phyloP scores from a whole-genome alignment of 257 asterid genomes.

The Haberlea rhodopensis region DNA sequence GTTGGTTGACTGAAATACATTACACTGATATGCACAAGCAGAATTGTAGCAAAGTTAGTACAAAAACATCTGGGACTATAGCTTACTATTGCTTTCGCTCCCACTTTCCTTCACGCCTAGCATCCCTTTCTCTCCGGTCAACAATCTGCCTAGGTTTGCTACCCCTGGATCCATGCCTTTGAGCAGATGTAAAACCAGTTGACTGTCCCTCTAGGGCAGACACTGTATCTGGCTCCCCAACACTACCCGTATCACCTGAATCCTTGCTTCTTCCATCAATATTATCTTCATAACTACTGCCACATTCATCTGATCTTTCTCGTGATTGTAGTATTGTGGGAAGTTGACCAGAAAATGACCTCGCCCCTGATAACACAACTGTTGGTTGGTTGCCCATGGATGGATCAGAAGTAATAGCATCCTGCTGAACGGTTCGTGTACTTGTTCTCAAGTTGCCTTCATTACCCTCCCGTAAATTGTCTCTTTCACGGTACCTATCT shows the following conservation, averaged over 20 bases:
- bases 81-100: conserved; percentile 77
- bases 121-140: conserved; percentile 86
- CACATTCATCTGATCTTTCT: conserved; percentile 75
- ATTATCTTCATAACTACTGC: conserved; percentile 79
- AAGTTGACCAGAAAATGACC: conserved; percentile 65
- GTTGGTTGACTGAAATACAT: neutral
- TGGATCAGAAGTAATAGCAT: conserved; percentile 33
- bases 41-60: neutral
- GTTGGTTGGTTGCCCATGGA: conserved; percentile 36
- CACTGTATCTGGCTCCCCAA: conserved; percentile 72
- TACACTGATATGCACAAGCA: neutral
- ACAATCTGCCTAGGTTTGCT: conserved; percentile 74
- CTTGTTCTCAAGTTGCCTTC: conserved; percentile 63
- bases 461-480: conserved; percentile 54
- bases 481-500: conserved; percentile 87
- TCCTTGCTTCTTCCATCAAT: conserved; percentile 70
- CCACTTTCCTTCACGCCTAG: conserved; percentile 94
- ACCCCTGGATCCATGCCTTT: conserved; percentile 72
- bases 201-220: conserved; percentile 73
- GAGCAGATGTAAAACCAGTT: conserved; percentile 42
- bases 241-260: conserved; percentile 82
- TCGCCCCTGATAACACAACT: conserved; percentile 48
- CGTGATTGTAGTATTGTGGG: conserved; percentile 80
- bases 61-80: neutral
- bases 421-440: conserved; percentile 41